A percentile compares a stretch with the other conserved stretches of the same genome.
Conservation (phyloP, 2,329 filamentous ascomycete genomes). For the Stachybotrys chartarum region DNA sequence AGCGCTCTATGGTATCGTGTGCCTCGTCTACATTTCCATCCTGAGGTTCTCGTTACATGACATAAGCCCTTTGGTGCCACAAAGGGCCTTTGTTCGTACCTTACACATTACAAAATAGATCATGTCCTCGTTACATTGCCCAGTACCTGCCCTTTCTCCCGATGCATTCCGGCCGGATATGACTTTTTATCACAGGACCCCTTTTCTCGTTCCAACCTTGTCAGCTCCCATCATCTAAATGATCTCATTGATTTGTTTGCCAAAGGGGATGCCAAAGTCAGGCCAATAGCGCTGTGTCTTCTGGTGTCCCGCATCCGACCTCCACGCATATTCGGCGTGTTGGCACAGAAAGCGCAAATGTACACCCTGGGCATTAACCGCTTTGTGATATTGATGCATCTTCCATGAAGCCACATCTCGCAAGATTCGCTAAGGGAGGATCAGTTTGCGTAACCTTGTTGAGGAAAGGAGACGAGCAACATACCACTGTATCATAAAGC, state of each 20-base stretch:
- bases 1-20: too few species aligned
- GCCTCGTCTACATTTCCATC: too few species aligned
- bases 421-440: constrained; percentile 46
- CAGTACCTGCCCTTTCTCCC: too few species aligned
- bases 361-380: constrained; percentile 53
- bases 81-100: background rate
- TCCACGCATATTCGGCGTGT: constrained; percentile 48
- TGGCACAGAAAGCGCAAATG: constrained; percentile 56
- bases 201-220: background rate
- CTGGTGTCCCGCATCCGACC: constrained; percentile 39
- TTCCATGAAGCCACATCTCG: constrained; percentile 58
- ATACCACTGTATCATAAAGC: constrained; percentile 59
- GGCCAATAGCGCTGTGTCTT: constrained; percentile 17
- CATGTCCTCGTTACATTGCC: background rate
- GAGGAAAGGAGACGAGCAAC: constrained; percentile 12
- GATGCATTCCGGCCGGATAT: background rate
- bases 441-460: background rate
- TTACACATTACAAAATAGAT: background rate
- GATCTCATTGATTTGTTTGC: constrained; percentile 35
- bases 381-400: constrained; percentile 52
- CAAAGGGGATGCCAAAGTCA: constrained; percentile 27
- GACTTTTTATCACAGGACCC: too few species aligned
- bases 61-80: too few species aligned
- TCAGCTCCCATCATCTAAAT: constrained; percentile 25
- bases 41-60: too few species aligned